Evolutionary conservation across 2,329 filamentous ascomycete genomes (phyloP).

Genomic region (Capronia epimyces): DNA sequence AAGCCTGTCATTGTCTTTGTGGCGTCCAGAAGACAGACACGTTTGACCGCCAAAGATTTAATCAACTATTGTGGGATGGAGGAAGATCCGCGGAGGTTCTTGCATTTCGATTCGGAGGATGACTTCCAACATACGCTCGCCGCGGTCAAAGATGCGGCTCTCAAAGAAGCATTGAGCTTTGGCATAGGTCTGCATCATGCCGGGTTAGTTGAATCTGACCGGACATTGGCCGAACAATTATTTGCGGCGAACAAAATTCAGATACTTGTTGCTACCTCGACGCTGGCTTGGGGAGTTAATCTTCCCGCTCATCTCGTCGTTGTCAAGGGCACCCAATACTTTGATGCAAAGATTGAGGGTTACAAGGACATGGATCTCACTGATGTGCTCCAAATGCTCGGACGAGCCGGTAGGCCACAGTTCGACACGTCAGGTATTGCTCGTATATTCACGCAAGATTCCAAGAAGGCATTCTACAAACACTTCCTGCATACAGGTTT

Average conservation of each 20-base stretch:
- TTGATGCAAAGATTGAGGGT: constrained; percentile 93
- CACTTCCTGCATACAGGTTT: constrained; percentile 98
- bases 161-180: constrained; percentile 92
- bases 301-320: constrained; percentile 93
- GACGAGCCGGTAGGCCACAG: constrained; percentile 88
- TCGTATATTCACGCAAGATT: constrained; percentile 92
- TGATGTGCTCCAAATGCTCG: constrained; percentile 96
- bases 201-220: constrained; percentile 89
- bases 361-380: constrained; percentile 99
- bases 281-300: constrained; percentile 96
- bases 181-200: constrained; percentile 97
- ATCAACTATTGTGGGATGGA: constrained; percentile 99
- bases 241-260: constrained; percentile 98
- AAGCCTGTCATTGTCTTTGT: constrained; percentile 99
- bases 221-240: constrained; percentile 84
- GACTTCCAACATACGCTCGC: constrained; percentile 83
- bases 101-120: constrained; percentile 82
- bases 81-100: constrained; percentile 88
- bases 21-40: constrained; percentile 87
- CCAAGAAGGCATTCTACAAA: constrained; percentile 99
- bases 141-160: constrained; percentile 84
- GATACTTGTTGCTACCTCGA: constrained; percentile 90
- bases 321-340: constrained; percentile 97
- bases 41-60: constrained; percentile 88
- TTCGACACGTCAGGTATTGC: constrained; percentile 96